Evolutionary conservation across 352 stramenopile species (phyloP), one percentile per base, ranked within the genome.

Genomic region (Lagenidium giganteum): DNA sequence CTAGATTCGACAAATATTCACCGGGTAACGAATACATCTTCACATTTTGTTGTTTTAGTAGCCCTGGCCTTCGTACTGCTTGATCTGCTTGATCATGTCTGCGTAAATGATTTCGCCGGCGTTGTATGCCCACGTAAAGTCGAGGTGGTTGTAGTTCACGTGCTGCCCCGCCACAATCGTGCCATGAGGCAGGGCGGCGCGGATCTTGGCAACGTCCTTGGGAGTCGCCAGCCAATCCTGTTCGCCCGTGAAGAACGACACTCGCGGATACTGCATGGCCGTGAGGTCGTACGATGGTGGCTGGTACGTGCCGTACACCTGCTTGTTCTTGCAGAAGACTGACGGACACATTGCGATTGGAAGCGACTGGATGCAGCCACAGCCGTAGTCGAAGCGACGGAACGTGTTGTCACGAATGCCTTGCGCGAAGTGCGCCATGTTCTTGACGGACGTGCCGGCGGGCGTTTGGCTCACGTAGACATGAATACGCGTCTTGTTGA

Each of bases 101-200:
- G 68, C 34, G 49, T 87, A 87, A 38, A 87, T 59, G 18, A 67
- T 44, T 22, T 78, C 61, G 26, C 61, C 61, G 23, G 61, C 67
- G 28, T 83, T 80, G 55, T 60, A 71, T n/a, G 57, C 67, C 74
- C 74, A 87, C 21, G 69, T 83, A 52, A 76, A 87, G 57, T 87
- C 74, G 29, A 87, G 42, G 56, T 85, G 71, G 48, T 80, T 83
- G 55, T 72, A 83, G 50, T 43, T 23, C 33, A 77, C 47, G 32
- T 50, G 65, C 49, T 53, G 60, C 41, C 85, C 69, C 34, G 49
- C 63, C 28, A 87, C 32, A 41, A 83, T 69, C 11, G 69, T 82
- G 25, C 69, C 62, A 8, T 38, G 51, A 6, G 64, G 74, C 13
- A 87, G 48, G 3, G 47, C 35, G n/a, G 42, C 31, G 26, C 67